A percentile compares a stretch with the other conserved stretches of the same genome.
These are phyloP conservation scores for Coemansia sp. DNA, from an alignment of 192 early-diverging fungal species.

Conservation along the genomic window DNA sequence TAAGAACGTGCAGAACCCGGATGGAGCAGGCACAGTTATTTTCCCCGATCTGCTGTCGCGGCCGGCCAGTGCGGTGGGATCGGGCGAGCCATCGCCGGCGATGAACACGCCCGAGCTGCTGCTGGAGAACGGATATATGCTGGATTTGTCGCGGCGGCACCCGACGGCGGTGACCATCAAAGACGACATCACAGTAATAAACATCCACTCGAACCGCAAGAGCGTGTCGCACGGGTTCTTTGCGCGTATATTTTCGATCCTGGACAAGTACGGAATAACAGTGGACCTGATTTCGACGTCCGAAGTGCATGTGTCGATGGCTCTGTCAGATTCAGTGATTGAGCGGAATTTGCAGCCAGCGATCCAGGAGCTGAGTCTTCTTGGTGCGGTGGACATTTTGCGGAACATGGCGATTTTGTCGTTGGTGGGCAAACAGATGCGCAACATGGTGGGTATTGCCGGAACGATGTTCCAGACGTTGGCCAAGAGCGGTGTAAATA, in stretches of 20 bases:
- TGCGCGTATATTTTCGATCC: conserved; percentile 88
- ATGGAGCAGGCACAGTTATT: conserved; percentile 90
- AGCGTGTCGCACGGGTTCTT: conserved; percentile 96
- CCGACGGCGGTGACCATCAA: conserved; percentile 99
- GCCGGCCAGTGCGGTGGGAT: conserved; percentile 53
- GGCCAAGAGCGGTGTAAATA: conserved; percentile 85
- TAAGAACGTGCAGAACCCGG: conserved; percentile 96
- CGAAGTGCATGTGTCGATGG: conserved; percentile 93
- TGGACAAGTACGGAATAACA: conserved; percentile 89
- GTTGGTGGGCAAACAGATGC: conserved; percentile 94
- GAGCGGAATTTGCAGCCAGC: conserved; percentile 77
- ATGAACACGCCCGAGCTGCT: conserved; percentile 60
- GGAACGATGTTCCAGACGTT: conserved; percentile 92
- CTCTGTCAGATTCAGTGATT: conserved; percentile 60
- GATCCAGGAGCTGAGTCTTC: conserved; percentile 72
- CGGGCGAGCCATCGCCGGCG: conserved; percentile 56
- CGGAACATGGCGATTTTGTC: conserved; percentile 93
- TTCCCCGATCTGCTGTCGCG: conserved; percentile 72
- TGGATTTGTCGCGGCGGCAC: conserved; percentile 72
- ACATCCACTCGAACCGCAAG: conserved; percentile 97
- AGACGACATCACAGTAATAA: conserved; percentile 91
- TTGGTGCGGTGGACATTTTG: conserved; percentile 82
- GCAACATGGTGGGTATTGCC: conserved; percentile 94
- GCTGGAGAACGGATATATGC: conserved; percentile 71
- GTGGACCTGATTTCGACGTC: conserved; percentile 93